Base-by-base conservation (phyloP, 495 filamentous ascomycete species). In the Astrocystis sublimbata region DNA sequence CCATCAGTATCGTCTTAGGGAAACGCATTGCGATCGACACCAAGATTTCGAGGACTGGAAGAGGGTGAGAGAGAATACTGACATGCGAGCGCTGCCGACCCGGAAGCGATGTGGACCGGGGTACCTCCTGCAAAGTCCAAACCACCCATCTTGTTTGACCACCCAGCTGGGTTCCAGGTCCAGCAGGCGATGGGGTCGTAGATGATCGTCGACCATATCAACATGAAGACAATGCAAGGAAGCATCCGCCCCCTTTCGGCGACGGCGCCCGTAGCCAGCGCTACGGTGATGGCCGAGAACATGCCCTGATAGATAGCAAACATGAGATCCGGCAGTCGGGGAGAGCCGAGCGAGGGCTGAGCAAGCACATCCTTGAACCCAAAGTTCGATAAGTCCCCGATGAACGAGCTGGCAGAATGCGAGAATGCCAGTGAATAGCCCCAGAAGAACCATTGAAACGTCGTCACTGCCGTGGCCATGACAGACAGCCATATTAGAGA, bases 371-470 rank as follows among this genome's bases (percentile, higher is more conserved):
- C 84, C 67, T 79, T 88, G 64, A 97, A 88, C 9, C 91, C 94
- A 69, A 98, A 86, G 77, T 98, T 96, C 50, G 83, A 75, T 15
- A 98, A 79, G 67, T 93, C 82, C 26, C 94, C 94, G 65, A 98
- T 92, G 76, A 82, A 98, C 50, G 77, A 84, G 55, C 90, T 90
- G 13, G 90, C 92, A 10, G 84, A 80, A 74, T 96, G 91, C 26
- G 92, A 96, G 80, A 97, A 98, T 45, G 93, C 85, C 35, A 98
- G 80, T 3, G 92, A 96, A 74, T 93, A 98, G 40, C 94, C 94
- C 94, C 93, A 98, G 83, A 98, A 96, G 82, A 98, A 98, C 93
- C 94, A 98, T 75, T 98, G 93, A 79, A 98, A 96, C 24, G 87
- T 89, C 9, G 92, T 87, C 49, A 98, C 88, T 15, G 90, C 92